phyloP scores from a whole-genome alignment of 2,329 filamentous ascomycete species.

The Stromatinia cepivora region DNA sequence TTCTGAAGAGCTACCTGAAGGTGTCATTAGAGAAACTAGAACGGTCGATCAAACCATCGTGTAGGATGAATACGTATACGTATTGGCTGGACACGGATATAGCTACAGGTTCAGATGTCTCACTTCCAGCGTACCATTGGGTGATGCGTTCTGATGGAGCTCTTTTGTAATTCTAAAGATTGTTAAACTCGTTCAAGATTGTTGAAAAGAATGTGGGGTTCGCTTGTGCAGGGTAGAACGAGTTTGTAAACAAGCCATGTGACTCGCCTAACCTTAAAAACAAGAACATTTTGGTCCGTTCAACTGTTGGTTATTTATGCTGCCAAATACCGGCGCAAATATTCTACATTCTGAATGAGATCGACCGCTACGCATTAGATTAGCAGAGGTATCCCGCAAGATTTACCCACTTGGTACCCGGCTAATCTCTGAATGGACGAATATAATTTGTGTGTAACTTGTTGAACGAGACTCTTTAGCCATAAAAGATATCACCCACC shows the following conservation, averaged over 20 bases:
- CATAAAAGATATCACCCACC: too few relatives aligned
- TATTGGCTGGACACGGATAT: too few relatives aligned
- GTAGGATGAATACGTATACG: too few relatives aligned
- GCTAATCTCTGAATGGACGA: too few relatives aligned
- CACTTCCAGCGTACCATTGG: background rate
- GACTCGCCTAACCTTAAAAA: background rate
- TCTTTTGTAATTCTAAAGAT: background rate
- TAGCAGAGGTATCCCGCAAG: too few relatives aligned
- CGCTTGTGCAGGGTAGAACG: too few relatives aligned
- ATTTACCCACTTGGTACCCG: too few relatives aligned
- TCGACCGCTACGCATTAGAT: too few relatives aligned
- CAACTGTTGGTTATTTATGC: background rate
- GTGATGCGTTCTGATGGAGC: background rate
- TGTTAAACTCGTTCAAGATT: background rate
- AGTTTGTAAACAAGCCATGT: background rate
- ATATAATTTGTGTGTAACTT: too few relatives aligned
- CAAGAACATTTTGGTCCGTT: background rate
- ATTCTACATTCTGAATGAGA: background rate
- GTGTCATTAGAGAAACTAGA: background rate
- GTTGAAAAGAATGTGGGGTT: background rate
- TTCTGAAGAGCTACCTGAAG: background rate
- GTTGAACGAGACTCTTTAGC: too few relatives aligned
- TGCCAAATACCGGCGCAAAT: background rate
- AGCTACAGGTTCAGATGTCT: too few relatives aligned
- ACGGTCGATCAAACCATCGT: background rate